Evolutionary conservation across 805 yeast genomes (phyloP), one percentile per base, ranked within the genome.

Genomic region (Cyberlindnera maritima): DNA sequence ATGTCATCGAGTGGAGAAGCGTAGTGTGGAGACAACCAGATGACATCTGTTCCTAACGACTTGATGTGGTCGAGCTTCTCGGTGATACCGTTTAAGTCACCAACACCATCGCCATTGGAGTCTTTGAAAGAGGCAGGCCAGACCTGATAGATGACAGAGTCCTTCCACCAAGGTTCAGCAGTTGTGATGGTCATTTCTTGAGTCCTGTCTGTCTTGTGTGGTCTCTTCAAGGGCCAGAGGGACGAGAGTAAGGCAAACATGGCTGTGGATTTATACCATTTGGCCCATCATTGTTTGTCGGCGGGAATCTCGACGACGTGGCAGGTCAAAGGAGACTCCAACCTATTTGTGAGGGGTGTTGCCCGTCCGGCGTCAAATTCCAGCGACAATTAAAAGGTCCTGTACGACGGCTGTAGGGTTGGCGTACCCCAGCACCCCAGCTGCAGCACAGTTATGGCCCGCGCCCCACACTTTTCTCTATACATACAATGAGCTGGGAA

Each of bases 121-220:
- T 79, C 85, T 55, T 77, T 76, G 66, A 70, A 79, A 29, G 80
- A 74, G 25, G 83, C 82, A 10, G 83, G 83, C 74, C 80, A 79
- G 53, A 79, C 73, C 60, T 79, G 85, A 61, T 79, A 79, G 17
- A 79, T 69, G 15, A 74, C 61, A 39, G 80, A 76, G 57, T 77
- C 76, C 63, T 78, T 77, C 83, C 83, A 79, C 85, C 81, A 59
- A 38, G 50, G 62, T 36, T 41, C 35, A 11, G 25, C 33, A 11
- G n/a, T 40, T 2, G 39, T 35, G 17, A 41, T 23, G 15, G 43
- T 33, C 43, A 23, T 33, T n/a, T 14, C 20, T 18, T 17, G 12
- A 26, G 23, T 17, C 10, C 12, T 13, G 18, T 31, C 34, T 31
- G 8, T 31, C 18, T 17, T 15, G 19, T 7, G 13, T 11, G 8